phyloP scores from a whole-genome alignment of 2,329 filamentous ascomycete species.

The Penicillium sp. region DNA sequence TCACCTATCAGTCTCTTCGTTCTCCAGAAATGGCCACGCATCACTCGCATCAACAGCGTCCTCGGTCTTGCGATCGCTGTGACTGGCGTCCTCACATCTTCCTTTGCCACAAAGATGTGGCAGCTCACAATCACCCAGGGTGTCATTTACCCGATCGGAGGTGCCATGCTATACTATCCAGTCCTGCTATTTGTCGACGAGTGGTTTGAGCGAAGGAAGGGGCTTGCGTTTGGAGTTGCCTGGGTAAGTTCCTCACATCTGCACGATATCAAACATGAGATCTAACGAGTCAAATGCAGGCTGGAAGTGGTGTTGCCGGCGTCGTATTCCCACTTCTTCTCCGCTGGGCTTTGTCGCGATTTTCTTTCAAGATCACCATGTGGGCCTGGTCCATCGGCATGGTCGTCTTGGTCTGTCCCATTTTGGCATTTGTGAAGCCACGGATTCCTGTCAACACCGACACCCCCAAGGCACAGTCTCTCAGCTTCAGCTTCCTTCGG shows the following conservation, averaged over 20 bases:
- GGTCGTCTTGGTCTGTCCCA: not conserved
- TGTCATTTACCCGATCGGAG: not conserved
- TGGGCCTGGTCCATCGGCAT: not conserved
- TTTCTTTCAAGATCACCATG: not conserved
- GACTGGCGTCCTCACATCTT: not conserved
- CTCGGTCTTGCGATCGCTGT: not conserved
- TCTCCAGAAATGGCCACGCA: not conserved
- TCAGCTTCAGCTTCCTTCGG: not conserved
- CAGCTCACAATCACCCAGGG: not conserved
- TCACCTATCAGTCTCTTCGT: not conserved
- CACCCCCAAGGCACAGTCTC: not conserved
- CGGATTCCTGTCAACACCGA: not conserved
- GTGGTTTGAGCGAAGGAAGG: not conserved
- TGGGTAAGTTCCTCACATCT: not conserved
- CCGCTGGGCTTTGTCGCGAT: not conserved
- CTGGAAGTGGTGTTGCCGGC: not conserved
- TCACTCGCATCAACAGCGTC: not conserved
- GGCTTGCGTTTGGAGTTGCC: not conserved
- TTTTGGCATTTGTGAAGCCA: not conserved
- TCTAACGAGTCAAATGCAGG: not conserved
- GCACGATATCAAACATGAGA: not conserved
- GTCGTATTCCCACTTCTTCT: not conserved
- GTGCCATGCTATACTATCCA: not conserved
- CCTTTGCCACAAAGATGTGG: not conserved
- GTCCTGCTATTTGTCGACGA: not conserved